phyloP scores from a whole-genome alignment of 2,329 filamentous ascomycete species.

The Purpureocillium lavendulum region DNA sequence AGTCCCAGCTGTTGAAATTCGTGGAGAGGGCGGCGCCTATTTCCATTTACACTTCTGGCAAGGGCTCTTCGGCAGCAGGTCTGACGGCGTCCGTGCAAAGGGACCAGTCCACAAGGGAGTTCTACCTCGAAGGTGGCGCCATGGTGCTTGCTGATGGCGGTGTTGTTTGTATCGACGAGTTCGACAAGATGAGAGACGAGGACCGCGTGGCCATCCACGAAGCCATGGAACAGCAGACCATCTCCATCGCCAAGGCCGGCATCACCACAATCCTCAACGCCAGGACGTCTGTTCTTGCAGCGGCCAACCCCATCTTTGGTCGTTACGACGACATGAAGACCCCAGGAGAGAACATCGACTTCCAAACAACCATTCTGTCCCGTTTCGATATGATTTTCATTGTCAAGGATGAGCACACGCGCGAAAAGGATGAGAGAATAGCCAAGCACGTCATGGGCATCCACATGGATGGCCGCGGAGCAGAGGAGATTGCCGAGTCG shows the following conservation, averaged over 20 bases:
- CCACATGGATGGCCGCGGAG: conserved; percentile 81
- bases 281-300: conserved; percentile 86
- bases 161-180: conserved; percentile 97
- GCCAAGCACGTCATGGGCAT: conserved; percentile 96
- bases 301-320: conserved; percentile 95
- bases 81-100: conserved; percentile 93
- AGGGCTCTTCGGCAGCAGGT: conserved; percentile 95
- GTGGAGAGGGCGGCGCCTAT: conserved; percentile 95
- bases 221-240: conserved; percentile 99
- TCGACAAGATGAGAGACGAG: conserved; percentile 99
- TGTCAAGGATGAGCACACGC: conserved; percentile 88
- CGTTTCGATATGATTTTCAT: conserved; percentile 99
- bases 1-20: conserved; percentile 94
- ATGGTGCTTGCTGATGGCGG: conserved; percentile 97
- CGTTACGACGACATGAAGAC: conserved; percentile 97
- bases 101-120: conserved; percentile 85
- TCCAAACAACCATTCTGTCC: conserved; percentile 95
- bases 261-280: conserved; percentile 98
- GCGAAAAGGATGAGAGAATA: conserved; percentile 83
- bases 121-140: conserved; percentile 94
- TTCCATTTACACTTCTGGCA: conserved; percentile 96
- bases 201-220: conserved; percentile 97
- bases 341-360: conserved; percentile 97
- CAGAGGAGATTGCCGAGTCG: conserved; percentile 74
- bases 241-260: conserved; percentile 96